Evolutionary conservation across 106 monocot species (phyloP).

Genomic region (Cymbidium sinense): DNA sequence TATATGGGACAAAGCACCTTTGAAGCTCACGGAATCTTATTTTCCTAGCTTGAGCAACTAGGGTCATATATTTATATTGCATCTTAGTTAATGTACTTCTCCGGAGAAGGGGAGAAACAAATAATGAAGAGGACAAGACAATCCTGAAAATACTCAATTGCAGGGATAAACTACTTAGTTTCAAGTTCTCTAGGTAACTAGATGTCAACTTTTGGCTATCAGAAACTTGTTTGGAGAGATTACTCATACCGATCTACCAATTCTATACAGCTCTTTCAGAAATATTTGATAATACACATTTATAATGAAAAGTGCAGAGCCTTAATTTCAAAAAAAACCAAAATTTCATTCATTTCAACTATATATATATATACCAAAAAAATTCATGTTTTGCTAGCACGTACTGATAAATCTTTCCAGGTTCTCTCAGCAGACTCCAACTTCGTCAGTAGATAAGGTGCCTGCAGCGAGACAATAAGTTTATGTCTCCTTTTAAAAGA

Average conservation of each 20-base stretch:
- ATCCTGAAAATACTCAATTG: background rate
- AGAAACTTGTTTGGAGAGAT: background rate
- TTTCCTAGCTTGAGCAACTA: background rate
- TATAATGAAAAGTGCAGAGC: background rate
- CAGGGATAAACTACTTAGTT: background rate
- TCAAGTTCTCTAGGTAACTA: background rate
- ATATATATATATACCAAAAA: background rate
- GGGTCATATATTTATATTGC: background rate
- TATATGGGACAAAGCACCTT: too few species aligned
- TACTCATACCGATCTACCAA: background rate
- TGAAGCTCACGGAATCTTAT: too few species aligned
- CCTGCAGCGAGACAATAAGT: slow-evolving; percentile 32
- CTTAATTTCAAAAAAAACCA: background rate
- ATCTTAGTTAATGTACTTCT: background rate
- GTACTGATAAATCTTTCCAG: slow-evolving; percentile 97
- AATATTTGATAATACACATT: background rate
- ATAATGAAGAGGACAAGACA: background rate
- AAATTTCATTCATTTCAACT: background rate
- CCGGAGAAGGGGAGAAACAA: background rate
- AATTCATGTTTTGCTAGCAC: slow-evolving; percentile 6
- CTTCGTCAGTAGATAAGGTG: slow-evolving; percentile 75
- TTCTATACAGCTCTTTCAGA: background rate
- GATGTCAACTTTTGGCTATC: background rate
- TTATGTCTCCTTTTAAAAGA: background rate
- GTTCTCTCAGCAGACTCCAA: slow-evolving; percentile 92